Evolutionary conservation across 1,284 basidiomycete species (phyloP).

Genomic region (Ustilago vetiveriae): DNA sequence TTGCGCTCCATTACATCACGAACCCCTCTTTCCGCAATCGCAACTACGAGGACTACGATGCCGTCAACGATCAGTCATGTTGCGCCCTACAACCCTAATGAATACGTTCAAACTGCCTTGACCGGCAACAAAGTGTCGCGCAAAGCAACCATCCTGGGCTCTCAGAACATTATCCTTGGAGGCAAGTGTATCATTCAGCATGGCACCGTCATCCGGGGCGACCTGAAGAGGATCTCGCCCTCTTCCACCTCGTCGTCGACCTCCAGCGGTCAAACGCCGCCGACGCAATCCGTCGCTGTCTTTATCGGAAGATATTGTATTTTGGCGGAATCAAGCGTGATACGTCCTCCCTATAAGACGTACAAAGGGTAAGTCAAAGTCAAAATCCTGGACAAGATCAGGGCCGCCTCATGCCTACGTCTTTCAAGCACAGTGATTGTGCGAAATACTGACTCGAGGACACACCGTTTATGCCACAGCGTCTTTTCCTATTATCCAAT

Average conservation of each 20-base stretch:
- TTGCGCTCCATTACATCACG: neutral
- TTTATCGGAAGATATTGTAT: conserved; percentile 91
- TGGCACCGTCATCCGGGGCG: conserved; percentile 86
- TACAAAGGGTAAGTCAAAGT: conserved; percentile 76
- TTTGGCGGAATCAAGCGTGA: conserved; percentile 85
- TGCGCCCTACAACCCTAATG: conserved; percentile 37
- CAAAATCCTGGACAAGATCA: too few relatives aligned
- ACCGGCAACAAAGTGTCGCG: conserved; percentile 93
- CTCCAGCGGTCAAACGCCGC: conserved; percentile 7
- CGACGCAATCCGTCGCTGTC: conserved; percentile 77
- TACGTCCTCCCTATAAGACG: conserved; percentile 73
- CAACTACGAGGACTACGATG: too few relatives aligned
- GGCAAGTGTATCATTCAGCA: conserved; percentile 96
- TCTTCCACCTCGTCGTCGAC: conserved; percentile 78
- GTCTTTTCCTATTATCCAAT: conserved; percentile 98
- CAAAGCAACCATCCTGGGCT: conserved; percentile 89
- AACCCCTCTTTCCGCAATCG: neutral
- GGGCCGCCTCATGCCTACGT: too few relatives aligned
- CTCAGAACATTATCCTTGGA: conserved; percentile 94
- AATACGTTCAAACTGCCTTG: conserved; percentile 69
- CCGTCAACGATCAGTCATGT: conserved; percentile 33
- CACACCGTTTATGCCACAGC: conserved; percentile 32
- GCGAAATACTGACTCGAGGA: neutral
- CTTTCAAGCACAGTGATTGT: too few relatives aligned
- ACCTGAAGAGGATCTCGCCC: conserved; percentile 74